These are phyloP conservation scores for Aspergillus aculeatus DNA, from an alignment of 2,329 filamentous ascomycete species.

Conservation along the genomic window DNA sequence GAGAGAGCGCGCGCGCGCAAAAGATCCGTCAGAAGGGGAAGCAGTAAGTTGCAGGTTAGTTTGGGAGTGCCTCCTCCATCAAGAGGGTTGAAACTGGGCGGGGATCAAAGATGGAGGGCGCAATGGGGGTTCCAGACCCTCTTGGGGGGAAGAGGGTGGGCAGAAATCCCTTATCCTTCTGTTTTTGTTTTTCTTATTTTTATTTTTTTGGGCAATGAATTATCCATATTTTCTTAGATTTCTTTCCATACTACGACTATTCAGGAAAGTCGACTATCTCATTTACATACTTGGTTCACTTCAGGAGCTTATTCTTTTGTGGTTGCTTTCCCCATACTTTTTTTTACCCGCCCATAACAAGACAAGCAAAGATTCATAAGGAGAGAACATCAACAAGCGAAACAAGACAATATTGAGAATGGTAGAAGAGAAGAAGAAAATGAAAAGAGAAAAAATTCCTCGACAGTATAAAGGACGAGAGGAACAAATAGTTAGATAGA, in stretches of 20 bases:
- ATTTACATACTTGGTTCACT: neutral
- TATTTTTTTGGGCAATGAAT: neutral
- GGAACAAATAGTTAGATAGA: constrained; percentile 10
- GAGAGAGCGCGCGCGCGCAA: constrained; percentile 3
- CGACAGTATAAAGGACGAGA: neutral
- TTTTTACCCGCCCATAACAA: neutral
- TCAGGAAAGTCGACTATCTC: neutral
- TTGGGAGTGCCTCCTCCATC: constrained; percentile 11
- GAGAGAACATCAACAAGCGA: neutral
- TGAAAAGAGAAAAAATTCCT: neutral
- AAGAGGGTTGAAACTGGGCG: constrained; percentile 14
- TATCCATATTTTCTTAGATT: neutral
- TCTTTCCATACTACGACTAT: neutral
- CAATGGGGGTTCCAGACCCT: constrained; percentile 14
- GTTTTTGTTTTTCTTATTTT: neutral
- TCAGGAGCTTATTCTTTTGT: neutral
- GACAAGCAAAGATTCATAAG: neutral
- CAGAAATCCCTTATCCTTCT: constrained; percentile 8
- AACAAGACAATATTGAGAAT: no score
- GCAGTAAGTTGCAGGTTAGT: constrained; percentile 9
- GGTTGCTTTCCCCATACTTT: neutral
- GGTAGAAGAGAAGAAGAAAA: neutral
- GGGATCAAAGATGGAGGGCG: constrained; percentile 6
- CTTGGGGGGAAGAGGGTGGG: constrained; percentile 13
- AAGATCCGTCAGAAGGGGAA: constrained; percentile 14